phyloP scores from a whole-genome alignment of 2,329 filamentous ascomycete species.

The Aspergillus tamarii region DNA sequence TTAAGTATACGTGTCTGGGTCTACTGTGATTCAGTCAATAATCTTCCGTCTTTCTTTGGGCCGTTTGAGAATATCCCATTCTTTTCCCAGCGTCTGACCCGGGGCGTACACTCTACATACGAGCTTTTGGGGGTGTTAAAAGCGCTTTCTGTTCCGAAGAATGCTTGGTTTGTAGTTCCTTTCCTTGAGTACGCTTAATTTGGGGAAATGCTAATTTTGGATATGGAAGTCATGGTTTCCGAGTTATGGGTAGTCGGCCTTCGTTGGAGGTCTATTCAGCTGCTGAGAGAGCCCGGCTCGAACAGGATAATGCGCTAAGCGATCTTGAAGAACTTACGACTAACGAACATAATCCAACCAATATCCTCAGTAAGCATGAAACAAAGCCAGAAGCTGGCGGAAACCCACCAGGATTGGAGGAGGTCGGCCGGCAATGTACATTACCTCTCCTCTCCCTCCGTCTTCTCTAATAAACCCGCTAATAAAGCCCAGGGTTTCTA shows the following conservation, averaged over 20 bases:
- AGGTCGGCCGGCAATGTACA: constrained; percentile 14
- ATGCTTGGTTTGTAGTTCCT: too few species aligned
- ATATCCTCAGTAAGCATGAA: constrained; percentile 10
- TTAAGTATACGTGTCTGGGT: too few species aligned
- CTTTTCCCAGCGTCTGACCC: constrained; percentile 3
- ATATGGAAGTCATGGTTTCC: neutral
- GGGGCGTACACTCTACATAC: constrained; percentile 2
- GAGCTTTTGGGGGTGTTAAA: constrained; percentile 7
- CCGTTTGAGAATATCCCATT: constrained; percentile 5
- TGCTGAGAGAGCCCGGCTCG: constrained; percentile 2
- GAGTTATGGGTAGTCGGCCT: constrained; percentile 6
- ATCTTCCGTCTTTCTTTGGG: constrained; percentile 3
- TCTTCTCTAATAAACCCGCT: too few species aligned
- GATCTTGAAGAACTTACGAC: constrained; percentile 7
- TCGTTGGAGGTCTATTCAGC: constrained; percentile 12
- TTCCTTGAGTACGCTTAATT: too few species aligned
- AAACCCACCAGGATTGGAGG: constrained; percentile 2
- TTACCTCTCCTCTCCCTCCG: neutral
- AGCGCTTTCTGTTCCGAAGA: too few species aligned
- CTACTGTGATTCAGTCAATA: constrained; percentile 10
- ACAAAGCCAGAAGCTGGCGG: neutral
- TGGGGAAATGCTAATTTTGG: neutral
- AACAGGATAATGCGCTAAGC: constrained; percentile 5
- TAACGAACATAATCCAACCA: constrained; percentile 12
- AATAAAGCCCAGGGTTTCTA: constrained; percentile 14